Percentiles rank a stretch among this genome's conserved stretches.
Evolutionary conservation across 2,329 filamentous ascomycete species (phyloP).

Genomic region (Monosporascus sp.): DNA sequence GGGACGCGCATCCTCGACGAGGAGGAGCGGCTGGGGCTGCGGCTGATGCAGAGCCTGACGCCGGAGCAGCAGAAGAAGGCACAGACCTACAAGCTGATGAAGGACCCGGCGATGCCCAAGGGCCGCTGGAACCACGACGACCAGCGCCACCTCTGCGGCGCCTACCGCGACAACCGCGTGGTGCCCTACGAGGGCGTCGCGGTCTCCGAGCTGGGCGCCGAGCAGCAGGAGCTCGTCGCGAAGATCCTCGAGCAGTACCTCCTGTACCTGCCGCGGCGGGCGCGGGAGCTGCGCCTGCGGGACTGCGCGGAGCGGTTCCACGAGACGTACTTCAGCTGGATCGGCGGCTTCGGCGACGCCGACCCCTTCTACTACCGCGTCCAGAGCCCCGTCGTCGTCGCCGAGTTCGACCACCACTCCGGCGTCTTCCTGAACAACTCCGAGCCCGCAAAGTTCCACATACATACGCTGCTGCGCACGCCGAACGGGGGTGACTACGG

Average conservation of each 20-base stretch:
- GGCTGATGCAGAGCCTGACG: conserved; percentile 62
- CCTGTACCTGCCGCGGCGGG: conserved; percentile 57
- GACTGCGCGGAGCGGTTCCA: conserved; percentile 50
- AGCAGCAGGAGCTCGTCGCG: conserved; percentile 51
- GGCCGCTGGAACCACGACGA: conserved; percentile 78
- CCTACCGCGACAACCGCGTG: conserved; percentile 71
- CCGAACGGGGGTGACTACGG: conserved; percentile 78
- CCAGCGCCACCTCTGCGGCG: conserved; percentile 72
- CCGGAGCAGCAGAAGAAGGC: conserved; percentile 42
- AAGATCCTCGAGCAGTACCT: conserved; percentile 61
- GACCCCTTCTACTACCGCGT: conserved; percentile 76
- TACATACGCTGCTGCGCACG: conserved; percentile 67
- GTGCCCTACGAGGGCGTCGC: conserved; percentile 69
- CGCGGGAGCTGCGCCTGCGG: conserved; percentile 50
- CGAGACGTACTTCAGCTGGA: conserved; percentile 81
- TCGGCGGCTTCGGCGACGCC: conserved; percentile 60
- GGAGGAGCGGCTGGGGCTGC: conserved; percentile 61
- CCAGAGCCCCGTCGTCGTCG: conserved; percentile 68
- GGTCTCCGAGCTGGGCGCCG: conserved; percentile 41
- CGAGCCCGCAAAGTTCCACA: conserved; percentile 73
- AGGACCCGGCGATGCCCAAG: conserved; percentile 60
- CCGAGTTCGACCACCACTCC: conserved; percentile 77
- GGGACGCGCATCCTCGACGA: conserved; percentile 62
- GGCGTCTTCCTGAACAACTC: conserved; percentile 72
- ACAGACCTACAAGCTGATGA: conserved; percentile 54